Base-by-base conservation (phyloP, 257 asterid genomes). In the Solanum verrucosum region DNA sequence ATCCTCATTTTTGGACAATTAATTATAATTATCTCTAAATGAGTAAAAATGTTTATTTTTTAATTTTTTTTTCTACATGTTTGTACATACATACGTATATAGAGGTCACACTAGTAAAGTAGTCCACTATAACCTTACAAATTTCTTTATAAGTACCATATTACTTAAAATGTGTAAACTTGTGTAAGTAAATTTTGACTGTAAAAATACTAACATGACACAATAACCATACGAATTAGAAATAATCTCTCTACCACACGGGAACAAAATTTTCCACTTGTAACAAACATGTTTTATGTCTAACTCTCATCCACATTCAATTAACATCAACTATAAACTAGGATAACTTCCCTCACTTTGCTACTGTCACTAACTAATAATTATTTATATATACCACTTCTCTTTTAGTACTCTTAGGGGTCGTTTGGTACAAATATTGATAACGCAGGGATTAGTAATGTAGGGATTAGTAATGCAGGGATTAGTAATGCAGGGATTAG, bases 301-400 rank as follows among this genome's bases (percentile, higher is more conserved):
- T 46, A 85, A 87, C 86, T 89, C 93, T 89, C 93, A 87, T 91
- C 96, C 95, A 91, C 98, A 90, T 70, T 46, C 88, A 91, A 89
- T 93, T 42, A 90, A 87, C 88, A 85, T 83, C 90, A 37, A 92
- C 96, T 93, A 88, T 90, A 94, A 94, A 94, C 91, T 89, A 94
- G 98, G 98, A 73, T 29, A 70, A 86, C 91, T 91, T 88, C 92
- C 92, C 84, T 86, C 89, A 87, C 91, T 86, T 91, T 84, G 84
- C 90, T 90, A 84, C 84, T 88, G 90, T 89, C 89, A 87, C 89
- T 86, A 74, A 42, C 87, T 73, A 83, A 83, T 82, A 83, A 83
- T 70, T 88, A 42, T 83, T 37, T 89, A 86, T 89, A 25, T 87
- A 87, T 42, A 49, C 40, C 87, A 29, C 14, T 40, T 38, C 40